phyloP scores from a whole-genome alignment of 257 asterid genomes.

The Ilex aquifolium region DNA sequence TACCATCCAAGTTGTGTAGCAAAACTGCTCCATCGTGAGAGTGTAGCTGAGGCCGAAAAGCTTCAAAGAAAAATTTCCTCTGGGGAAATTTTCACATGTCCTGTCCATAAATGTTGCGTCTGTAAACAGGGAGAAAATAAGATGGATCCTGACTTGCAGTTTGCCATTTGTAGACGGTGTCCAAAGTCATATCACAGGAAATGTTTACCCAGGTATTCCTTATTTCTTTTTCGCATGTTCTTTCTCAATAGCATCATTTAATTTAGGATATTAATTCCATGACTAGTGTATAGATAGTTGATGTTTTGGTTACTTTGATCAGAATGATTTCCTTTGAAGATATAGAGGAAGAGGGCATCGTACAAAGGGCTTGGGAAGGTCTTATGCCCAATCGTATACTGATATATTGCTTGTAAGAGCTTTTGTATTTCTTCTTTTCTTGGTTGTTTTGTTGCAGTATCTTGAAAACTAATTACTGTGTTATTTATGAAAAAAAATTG shows the following conservation, averaged over 20 bases:
- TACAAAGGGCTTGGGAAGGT: slow-evolving; percentile 82
- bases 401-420: slow-evolving; percentile 84
- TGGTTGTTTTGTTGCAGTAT: background rate
- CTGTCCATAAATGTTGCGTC: slow-evolving; percentile 61
- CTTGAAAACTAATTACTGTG: background rate
- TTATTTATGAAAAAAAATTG: background rate
- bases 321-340: slow-evolving; percentile 54
- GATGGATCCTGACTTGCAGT: slow-evolving; percentile 41
- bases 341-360: slow-evolving; percentile 22
- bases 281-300: slow-evolving; percentile 4
- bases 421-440: background rate
- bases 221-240: slow-evolving; percentile 8
- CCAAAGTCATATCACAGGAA: slow-evolving; percentile 89
- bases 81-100: slow-evolving; percentile 80
- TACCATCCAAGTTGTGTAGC: slow-evolving; percentile 89
- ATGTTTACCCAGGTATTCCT: slow-evolving; percentile 77
- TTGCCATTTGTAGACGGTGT: slow-evolving; percentile 96
- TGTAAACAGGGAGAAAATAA: slow-evolving; percentile 71
- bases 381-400: slow-evolving; percentile 66
- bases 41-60: slow-evolving; percentile 44
- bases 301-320: slow-evolving; percentile 20
- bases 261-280: background rate
- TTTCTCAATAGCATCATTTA: background rate
- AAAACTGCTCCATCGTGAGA: slow-evolving; percentile 48
- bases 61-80: slow-evolving; percentile 44